Base-by-base conservation (phyloP, 1,284 basidiomycete species). In the Serendipita sp. region DNA sequence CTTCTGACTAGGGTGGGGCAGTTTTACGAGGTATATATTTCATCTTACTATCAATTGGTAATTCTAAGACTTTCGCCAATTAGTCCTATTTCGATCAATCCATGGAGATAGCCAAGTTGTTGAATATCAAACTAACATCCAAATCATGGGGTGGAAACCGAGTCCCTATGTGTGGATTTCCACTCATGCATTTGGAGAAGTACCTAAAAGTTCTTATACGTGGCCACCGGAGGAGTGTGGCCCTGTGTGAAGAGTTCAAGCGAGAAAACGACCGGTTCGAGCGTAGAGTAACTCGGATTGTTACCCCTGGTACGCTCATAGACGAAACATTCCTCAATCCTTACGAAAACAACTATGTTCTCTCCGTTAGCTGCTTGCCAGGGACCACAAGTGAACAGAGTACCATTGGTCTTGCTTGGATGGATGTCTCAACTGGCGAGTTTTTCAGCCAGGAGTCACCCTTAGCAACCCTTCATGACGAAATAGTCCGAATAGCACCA, bases 51-150 rank as follows among this genome's bases (percentile, higher is more conserved):
- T 13, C 38, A 66, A 60, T 70, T 44, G 12, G 12, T 44, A 62
- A 35, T 17, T 49, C 30, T 45, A 34, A 38, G 2, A 32, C 61
- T 61, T 30, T 62, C 49, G 30, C 30, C 50, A 6, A 34, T 0
- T 66, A 95, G 92, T 93, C 93, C 0, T 96, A 97, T 72, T 96
- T 94, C 70, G 86, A 91, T 50, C 93, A 94, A 77, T 93, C 93
- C 2, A 74, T 77, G 22, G 83, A 88, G 64, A 83, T 97, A 8
- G 79, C 92, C 2, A 77, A 77, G 17, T 74, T 93, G 3, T 79
- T 96, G 13, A 84, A 82, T 67, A 92, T 94, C 72, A 92, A 92
- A 26, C 75, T 93, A 13, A 84, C 90, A 1, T 79, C 81, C 58
- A 81, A 85, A 63, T 78, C 80, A 67, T 91, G 87, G 85, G 82